Evolutionary conservation across 2,329 filamentous ascomycete species (phyloP), one percentile per base, ranked within the genome.

Genomic region (Colletotrichum gigasporum): DNA sequence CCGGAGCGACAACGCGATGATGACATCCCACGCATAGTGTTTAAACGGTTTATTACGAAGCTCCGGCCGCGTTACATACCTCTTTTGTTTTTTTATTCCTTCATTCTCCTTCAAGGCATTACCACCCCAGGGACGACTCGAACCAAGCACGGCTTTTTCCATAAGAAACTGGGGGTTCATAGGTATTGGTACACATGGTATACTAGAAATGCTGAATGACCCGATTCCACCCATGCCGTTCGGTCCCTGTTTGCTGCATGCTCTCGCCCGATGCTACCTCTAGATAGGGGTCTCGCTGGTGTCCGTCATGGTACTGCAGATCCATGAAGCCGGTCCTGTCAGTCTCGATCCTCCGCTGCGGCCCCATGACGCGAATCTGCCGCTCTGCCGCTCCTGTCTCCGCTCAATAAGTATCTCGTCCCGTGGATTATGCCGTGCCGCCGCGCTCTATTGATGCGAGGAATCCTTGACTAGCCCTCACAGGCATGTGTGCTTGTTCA

Each of bases 11-110:
- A 24, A 16, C 47, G 56, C 56, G 18, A 59, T 64, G 56, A 64
- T 41, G 61, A 24, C 61, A 61, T 61, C 61, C 56, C 61, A 48
- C 12, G 61, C 61, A 48, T 61, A 60, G 41, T 64, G 47, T 61
- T 64, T 61, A 48, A 35, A 48, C 30, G 48, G 39, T 28, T 64
- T 35, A 42, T 9, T 52, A 26, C 28, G 51, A n/a, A 34, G 44
- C 47, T 54, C 48, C 32, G 41, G 22, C 48, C 35, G 26, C 22
- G 34, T 64, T 35, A 48, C 56, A 54, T 54, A 50, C 35, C 24
- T 42, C 34, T 24, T 48, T 12, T 10, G 20, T 26, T 32, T 16
- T 48, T 30, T 12, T n/a, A n/a, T n/a, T n/a, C n/a, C n/a, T n/a
- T n/a, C n/a, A n/a, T n/a, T n/a, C n/a, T n/a, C n/a, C 41, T 28